Percentiles rank a stretch among this genome's conserved stretches.
Conservation (phyloP, 106 monocot genomes). For the Posidonia australis region DNA sequence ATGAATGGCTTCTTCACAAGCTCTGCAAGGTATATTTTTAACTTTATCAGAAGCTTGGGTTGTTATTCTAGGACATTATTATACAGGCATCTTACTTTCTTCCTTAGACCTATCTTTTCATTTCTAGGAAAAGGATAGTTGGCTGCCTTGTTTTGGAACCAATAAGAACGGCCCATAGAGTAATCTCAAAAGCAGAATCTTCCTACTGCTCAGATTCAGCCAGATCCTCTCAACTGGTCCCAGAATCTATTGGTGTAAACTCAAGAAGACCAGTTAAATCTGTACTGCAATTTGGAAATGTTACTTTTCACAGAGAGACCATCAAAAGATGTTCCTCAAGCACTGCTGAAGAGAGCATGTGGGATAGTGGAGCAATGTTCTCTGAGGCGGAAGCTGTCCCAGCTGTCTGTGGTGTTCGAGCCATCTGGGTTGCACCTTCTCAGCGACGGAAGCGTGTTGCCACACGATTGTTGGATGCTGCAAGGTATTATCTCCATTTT, state of each 20-base stretch:
- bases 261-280: slow-evolving; percentile 2
- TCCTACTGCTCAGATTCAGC: not conserved
- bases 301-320: slow-evolving; percentile 55
- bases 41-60: not conserved
- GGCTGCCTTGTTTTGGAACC: slow-evolving; percentile 83
- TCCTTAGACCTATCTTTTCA: slow-evolving; percentile 61
- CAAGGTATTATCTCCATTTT: slow-evolving; percentile 25
- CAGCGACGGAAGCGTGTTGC: slow-evolving; percentile 34
- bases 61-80: not conserved
- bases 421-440: slow-evolving; percentile 63
- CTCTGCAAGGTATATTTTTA: slow-evolving; percentile 52
- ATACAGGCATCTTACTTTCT: not conserved
- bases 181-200: slow-evolving; percentile 32
- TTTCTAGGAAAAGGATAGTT: slow-evolving; percentile 50
- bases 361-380: slow-evolving; percentile 50
- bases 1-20: slow-evolving; percentile 49
- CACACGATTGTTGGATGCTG: slow-evolving; percentile 51
- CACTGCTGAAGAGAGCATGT: slow-evolving; percentile 6
- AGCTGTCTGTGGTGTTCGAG: slow-evolving; percentile 50
- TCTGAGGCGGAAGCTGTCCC: slow-evolving; percentile 53
- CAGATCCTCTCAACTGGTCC: not conserved
- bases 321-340: slow-evolving; percentile 13
- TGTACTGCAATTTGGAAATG: slow-evolving; percentile 49
- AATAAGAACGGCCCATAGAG: slow-evolving; percentile 56
- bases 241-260: not conserved